Evolutionary conservation across 768 basidiomycete species (phyloP).

Genomic region (Hirschioporus abietinus): DNA sequence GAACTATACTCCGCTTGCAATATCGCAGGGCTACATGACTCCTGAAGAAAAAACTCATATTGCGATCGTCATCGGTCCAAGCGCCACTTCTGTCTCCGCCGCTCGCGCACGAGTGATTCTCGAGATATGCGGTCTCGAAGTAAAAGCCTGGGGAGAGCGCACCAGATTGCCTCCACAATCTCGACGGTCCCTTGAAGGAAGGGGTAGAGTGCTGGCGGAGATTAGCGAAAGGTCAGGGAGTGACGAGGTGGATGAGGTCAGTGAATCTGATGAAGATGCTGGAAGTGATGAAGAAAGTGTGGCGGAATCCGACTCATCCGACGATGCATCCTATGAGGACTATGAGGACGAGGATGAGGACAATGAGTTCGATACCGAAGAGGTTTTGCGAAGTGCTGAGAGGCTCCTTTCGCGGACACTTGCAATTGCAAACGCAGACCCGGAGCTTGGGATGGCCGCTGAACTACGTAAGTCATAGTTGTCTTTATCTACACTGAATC

Average conservation of each 20-base stretch:
- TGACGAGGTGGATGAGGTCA: slow-evolving; percentile 7
- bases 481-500: not conserved
- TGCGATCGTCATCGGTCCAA: slow-evolving; percentile 62
- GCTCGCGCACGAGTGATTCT: slow-evolving; percentile 58
- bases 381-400: slow-evolving; percentile 29
- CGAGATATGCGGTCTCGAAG: slow-evolving; percentile 60
- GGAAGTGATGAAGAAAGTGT: slow-evolving; percentile 14
- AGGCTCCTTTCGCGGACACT: slow-evolving; percentile 41
- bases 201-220: slow-evolving; percentile 9
- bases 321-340: slow-evolving; percentile 18
- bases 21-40: not conserved
- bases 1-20: not conserved
- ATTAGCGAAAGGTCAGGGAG: slow-evolving; percentile 13
- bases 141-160: slow-evolving; percentile 28
- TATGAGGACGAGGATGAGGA: not conserved
- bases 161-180: not conserved
- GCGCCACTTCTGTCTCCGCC: slow-evolving; percentile 50
- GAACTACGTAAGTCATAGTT: slow-evolving; percentile 31
- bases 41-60: slow-evolving; percentile 40
- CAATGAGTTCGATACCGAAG: slow-evolving; percentile 13
- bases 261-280: slow-evolving; percentile 4
- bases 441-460: slow-evolving; percentile 33
- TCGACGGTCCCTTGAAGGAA: not conserved
- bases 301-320: slow-evolving; percentile 14
- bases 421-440: slow-evolving; percentile 38